phyloP scores from a whole-genome alignment of 2,329 filamentous ascomycete genomes.

The Neonectria punicea region DNA sequence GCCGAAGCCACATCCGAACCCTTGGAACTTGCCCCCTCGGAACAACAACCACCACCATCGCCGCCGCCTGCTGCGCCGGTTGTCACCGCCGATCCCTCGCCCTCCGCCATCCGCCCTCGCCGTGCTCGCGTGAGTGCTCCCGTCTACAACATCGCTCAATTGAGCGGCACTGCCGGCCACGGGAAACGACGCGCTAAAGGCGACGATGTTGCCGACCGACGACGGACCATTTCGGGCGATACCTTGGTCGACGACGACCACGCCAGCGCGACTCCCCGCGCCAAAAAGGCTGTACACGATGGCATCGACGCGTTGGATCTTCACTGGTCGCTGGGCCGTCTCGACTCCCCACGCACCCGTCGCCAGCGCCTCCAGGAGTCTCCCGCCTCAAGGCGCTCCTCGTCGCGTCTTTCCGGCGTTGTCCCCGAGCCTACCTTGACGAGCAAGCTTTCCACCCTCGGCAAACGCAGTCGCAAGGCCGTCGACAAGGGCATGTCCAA shows the following conservation, averaged over 20 bases:
- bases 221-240: conserved; percentile 58
- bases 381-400: conserved; percentile 50
- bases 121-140: conserved; percentile 66
- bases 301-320: conserved; percentile 60
- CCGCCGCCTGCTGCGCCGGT: conserved; percentile 14
- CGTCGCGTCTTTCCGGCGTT: conserved; percentile 52
- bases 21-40: conserved; percentile 23
- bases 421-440: conserved; percentile 56
- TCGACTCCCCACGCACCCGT: conserved; percentile 48
- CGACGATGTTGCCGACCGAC: conserved; percentile 57
- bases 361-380: conserved; percentile 46
- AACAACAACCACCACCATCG: not conserved
- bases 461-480: conserved; percentile 69
- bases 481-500: conserved; percentile 59
- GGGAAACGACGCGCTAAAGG: conserved; percentile 66
- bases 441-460: conserved; percentile 62
- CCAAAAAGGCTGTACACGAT: conserved; percentile 43
- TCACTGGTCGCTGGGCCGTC: conserved; percentile 54
- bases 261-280: conserved; percentile 27
- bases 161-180: conserved; percentile 71
- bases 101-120: conserved; percentile 55
- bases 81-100: conserved; percentile 37
- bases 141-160: conserved; percentile 74
- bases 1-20: not conserved
- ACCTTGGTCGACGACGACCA: conserved; percentile 42